Base-by-base conservation (phyloP, 225 moss, liverwort and hornwort species). In the Straminergon stramineum region DNA sequence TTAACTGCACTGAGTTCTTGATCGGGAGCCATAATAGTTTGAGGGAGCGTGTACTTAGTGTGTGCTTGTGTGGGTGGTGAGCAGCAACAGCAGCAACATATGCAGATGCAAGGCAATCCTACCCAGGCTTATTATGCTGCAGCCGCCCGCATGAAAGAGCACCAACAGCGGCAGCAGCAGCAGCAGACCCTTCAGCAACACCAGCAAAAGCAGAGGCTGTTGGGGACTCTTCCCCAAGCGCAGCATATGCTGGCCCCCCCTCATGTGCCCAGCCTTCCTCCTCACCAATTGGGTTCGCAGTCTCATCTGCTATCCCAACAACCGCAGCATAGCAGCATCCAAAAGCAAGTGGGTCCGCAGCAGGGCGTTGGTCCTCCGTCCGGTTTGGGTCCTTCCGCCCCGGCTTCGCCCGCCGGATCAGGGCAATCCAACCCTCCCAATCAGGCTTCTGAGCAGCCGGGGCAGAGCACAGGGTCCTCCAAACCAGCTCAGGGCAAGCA, bases 171-270 rank as follows among this genome's bases (percentile, higher is more conserved):
- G 63, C 92, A 91, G 83, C 93, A 88, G 60, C 88, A 78, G 88
- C 94, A 92, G 64, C 93, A 89, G 83, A 89, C 64, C 43, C 82
- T 92, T 43, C 89, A 89, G 89, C 89, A 93, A 82, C 91, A 91
- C 60, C 93, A 93, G 76, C 91, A 92, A 69, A 91, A 89, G 67
- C 93, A 94, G 80, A 90, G 91, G 83, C 84, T 90, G 31, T 67
- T 90, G 91, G 91, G 92, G 69, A 41, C 69, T 62, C 84, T 88
- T 37, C 91, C 91, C 71, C 91, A 82, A 90, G 55, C 85, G 31
- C 93, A 92, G n/a, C 93, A 94, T 75, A 78, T 91, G 92, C 91
- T 91, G 77, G 73, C 51, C 57, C 48, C 90, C 37, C 84, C 93
- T 11, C 85, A 87, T 24, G 75, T 90, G 73, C 45, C 86, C 41